Base-by-base conservation (phyloP, 2,329 filamentous ascomycete genomes). In the Cercospora zeae-maydis region DNA sequence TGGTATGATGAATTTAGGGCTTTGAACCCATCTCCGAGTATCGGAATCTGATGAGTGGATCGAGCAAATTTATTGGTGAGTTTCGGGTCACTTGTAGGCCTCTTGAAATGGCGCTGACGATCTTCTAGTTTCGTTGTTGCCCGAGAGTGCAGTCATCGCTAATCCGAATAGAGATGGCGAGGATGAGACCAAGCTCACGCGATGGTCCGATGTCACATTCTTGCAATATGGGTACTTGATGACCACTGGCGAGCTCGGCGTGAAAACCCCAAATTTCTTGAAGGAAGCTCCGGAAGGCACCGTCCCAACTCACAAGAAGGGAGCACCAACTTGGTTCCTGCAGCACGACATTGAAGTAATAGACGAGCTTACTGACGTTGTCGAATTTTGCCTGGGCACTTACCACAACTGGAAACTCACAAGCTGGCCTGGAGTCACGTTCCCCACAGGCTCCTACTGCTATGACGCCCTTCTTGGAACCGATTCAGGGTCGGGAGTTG, bases 371-470 rank as follows among this genome's bases (percentile, higher is more conserved):
- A 1, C 21, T 6, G 13, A 5, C 4, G 36, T 45, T 3, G 11
- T 24, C 6, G 19, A 36, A 16, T 45, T 27, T 6, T 57, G 54
- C 54, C 36, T 57, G 4, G 30, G 24, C 19, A 57, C 36, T 36
- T n/a, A 39, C 13, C 36, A 57, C 34, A 31, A 21, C 8, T 36
- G 36, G 34, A 14, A 16, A 8, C 36, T 57, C 34, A 10, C 19
- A 8, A n/a, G 16, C 30, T 58, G 56, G 56, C 56, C 56, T 3
- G 56, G 56, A 6, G 27, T 58, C 11, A 58, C 56, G n/a, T 58
- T 58, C 36, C 56, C 56, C 19, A 42, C 24, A 1, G 56, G 56
- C 9, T 33, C 39, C 8, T 24, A 31, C 1, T 58, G 56, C 39
- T 51, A 49, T 24, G 4, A 5, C 4, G 30, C 24, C 11, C 30